Percentiles rank a stretch among this genome's conserved stretches.
Conservation (phyloP, 345 rosid species). For the Gossypium arboreum region DNA sequence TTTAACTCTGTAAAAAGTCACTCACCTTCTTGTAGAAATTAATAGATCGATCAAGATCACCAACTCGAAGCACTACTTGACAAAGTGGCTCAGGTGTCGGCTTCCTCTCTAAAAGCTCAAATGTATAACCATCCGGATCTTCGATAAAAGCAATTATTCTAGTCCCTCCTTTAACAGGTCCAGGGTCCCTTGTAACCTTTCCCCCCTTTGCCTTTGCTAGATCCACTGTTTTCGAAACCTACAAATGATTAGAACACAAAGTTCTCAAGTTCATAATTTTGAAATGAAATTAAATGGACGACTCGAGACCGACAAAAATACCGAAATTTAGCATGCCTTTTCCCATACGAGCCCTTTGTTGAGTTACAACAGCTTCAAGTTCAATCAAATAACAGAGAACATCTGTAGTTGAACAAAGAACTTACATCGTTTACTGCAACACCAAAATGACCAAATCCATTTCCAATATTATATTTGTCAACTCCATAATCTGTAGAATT, state of each 20-base stretch:
- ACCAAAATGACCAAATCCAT: constrained; percentile 95
- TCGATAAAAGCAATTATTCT: constrained; percentile 86
- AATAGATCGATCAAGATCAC: constrained; percentile 80
- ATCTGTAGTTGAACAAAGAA: background rate
- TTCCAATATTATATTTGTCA: constrained; percentile 81
- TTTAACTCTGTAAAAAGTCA: background rate
- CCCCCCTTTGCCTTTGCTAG: constrained; percentile 92
- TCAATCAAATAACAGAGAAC: background rate
- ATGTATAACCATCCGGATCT: constrained; percentile 97
- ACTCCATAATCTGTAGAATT: constrained; percentile 76
- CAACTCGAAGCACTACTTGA: constrained; percentile 98
- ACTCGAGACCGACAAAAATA: background rate
- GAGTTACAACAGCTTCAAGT: background rate
- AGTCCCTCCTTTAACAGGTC: constrained; percentile 89
- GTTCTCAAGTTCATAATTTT: background rate
- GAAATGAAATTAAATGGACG: background rate
- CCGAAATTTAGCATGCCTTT: background rate
- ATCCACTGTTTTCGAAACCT: constrained; percentile 83
- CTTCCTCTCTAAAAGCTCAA: constrained; percentile 86
- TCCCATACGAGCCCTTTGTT: background rate
- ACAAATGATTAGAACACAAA: background rate
- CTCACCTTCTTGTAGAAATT: constrained; percentile 85
- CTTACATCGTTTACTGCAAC: constrained; percentile 92
- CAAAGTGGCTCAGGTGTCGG: constrained; percentile 94
- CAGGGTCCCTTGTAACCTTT: constrained; percentile 89